Evolutionary conservation across 2,329 filamentous ascomycete genomes (phyloP).

Genomic region (Colletotrichum tropicale): DNA sequence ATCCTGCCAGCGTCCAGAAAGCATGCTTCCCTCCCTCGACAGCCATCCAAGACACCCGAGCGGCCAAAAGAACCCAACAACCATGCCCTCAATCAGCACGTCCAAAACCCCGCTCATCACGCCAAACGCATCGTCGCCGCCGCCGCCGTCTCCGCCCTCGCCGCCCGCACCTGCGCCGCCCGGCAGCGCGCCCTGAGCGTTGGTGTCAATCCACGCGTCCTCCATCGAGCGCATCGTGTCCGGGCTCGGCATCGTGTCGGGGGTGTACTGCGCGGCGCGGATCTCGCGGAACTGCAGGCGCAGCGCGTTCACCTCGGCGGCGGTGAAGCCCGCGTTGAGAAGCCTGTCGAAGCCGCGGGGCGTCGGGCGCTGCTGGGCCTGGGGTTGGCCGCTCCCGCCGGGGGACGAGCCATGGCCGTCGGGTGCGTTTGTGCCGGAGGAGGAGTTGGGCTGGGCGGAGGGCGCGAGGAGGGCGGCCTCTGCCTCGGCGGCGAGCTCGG

Average conservation of each 20-base stretch:
- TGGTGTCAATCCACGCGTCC: constrained; percentile 88
- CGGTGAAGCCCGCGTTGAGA: constrained; percentile 79
- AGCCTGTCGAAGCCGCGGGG: constrained; percentile 86
- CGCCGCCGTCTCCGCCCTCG: constrained; percentile 31
- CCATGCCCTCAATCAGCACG: constrained; percentile 84
- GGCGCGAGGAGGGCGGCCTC: constrained; percentile 38
- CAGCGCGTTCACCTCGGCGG: constrained; percentile 82
- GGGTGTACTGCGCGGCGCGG: constrained; percentile 80
- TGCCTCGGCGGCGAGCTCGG: constrained; percentile 74
- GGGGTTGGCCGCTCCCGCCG: background rate
- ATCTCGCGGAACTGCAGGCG: constrained; percentile 89
- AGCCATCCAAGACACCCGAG: constrained; percentile 86
- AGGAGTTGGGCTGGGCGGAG: constrained; percentile 10
- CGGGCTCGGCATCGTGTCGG: constrained; percentile 86
- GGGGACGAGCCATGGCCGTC: background rate
- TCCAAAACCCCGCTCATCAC: constrained; percentile 68
- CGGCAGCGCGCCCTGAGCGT: constrained; percentile 41
- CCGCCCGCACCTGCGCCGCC: background rate
- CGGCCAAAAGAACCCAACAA: constrained; percentile 96
- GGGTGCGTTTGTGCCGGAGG: background rate
- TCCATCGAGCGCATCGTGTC: constrained; percentile 79
- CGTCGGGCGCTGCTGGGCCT: background rate
- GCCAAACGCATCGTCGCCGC: constrained; percentile 51
- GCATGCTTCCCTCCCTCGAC: constrained; percentile 84
- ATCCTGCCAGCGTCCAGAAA: constrained; percentile 82